These are phyloP conservation scores for Neofusicoccum ribis DNA, from an alignment of 2,329 filamentous ascomycete genomes.

Conservation along the genomic window DNA sequence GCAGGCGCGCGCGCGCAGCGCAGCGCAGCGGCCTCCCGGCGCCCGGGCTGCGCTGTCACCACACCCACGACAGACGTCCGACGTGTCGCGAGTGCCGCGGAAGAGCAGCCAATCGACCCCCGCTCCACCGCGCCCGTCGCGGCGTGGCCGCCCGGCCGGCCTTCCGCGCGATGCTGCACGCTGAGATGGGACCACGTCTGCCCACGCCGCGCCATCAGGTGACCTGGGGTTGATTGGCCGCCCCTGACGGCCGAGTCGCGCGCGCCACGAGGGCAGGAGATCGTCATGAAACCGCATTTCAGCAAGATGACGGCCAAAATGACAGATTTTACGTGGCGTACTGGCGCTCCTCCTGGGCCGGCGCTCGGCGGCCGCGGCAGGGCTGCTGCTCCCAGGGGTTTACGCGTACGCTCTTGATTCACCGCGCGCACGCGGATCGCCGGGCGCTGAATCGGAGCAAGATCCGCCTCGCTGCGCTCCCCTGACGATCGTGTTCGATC, in stretches of 20 bases:
- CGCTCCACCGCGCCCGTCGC: not conserved
- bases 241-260: slow-evolving; percentile 11
- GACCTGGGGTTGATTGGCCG: not conserved
- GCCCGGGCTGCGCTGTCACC: slow-evolving; percentile 13
- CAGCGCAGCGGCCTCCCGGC: not conserved
- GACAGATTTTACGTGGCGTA: not conserved
- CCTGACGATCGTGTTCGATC: slow-evolving; percentile 17
- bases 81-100: not conserved
- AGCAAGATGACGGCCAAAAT: not conserved
- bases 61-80: not conserved
- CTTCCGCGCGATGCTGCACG: not conserved
- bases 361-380: not conserved
- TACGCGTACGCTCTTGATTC: slow-evolving; percentile 11
- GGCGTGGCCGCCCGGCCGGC: not conserved
- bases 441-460: slow-evolving; percentile 14
- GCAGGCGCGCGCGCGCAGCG: too few relatives aligned
- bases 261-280: not conserved
- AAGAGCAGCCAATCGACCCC: slow-evolving; percentile 6
- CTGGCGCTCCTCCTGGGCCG: too few relatives aligned
- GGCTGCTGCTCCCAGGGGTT: not conserved
- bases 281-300: slow-evolving; percentile 12
- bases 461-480: not conserved
- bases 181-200: slow-evolving; percentile 11
- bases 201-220: slow-evolving; percentile 7
- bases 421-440: not conserved